Conservation (phyloP, 768 basidiomycete species). For the Podaxis pistillaris region DNA sequence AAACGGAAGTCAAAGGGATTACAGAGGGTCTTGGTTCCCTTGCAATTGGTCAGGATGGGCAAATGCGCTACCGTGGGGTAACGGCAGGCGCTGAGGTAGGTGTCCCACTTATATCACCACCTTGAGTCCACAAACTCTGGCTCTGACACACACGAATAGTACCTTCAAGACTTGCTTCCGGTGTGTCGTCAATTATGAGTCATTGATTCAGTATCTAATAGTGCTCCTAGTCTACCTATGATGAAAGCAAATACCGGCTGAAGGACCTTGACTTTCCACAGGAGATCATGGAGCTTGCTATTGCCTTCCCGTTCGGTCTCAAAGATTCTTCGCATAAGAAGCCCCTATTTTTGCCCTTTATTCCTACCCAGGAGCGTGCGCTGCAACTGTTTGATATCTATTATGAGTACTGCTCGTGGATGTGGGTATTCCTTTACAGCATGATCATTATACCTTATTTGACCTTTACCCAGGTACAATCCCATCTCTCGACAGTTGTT, state of each 20-base stretch:
- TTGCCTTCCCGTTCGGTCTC: constrained; percentile 50
- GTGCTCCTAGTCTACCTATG: constrained; percentile 1
- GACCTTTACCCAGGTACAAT: constrained; percentile 36
- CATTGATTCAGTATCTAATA: not conserved
- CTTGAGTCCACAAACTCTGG: not conserved
- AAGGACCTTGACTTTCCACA: constrained; percentile 34
- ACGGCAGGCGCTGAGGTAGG: constrained; percentile 49
- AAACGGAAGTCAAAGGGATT: constrained; percentile 25
- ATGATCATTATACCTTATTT: not conserved
- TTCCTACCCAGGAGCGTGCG: constrained; percentile 40
- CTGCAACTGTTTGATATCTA: constrained; percentile 40
- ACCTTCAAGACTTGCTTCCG: constrained; percentile 38
- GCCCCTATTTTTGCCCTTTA: constrained; percentile 34
- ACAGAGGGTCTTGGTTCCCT: constrained; percentile 46
- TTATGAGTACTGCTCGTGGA: constrained; percentile 44
- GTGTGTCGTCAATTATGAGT: constrained; percentile 19
- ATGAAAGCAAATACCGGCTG: constrained; percentile 8
- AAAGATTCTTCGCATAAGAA: constrained; percentile 37
- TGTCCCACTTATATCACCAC: not conserved
- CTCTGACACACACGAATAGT: constrained; percentile 22
- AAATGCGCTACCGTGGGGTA: constrained; percentile 48
- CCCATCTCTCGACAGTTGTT: constrained; percentile 45
- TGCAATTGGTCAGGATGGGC: constrained; percentile 47
- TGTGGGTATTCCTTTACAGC: constrained; percentile 31
- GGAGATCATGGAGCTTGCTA: constrained; percentile 43